Evolutionary conservation across 331 rosid species (phyloP).

Genomic region (Stylosanthes scabra): DNA sequence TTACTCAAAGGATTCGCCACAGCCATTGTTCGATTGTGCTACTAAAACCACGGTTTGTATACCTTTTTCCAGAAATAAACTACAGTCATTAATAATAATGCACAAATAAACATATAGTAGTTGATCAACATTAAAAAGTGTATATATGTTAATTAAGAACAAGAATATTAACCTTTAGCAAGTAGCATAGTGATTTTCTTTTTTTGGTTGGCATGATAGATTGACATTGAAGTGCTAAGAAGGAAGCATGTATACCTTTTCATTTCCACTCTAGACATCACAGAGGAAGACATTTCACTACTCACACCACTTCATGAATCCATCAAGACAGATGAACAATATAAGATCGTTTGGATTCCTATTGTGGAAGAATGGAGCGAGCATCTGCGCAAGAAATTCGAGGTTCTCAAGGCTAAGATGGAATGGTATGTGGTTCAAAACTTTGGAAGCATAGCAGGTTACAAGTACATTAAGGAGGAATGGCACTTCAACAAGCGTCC

Average conservation of each 20-base stretch:
- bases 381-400: slow-evolving; percentile 45
- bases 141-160: no score
- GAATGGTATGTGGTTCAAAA: slow-evolving; percentile 57
- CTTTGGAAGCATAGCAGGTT: slow-evolving; percentile 27
- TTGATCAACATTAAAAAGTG: no score
- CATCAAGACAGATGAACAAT: slow-evolving; percentile 38
- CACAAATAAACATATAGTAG: no score
- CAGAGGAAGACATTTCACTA: slow-evolving; percentile 41
- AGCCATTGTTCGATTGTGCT: slow-evolving; percentile 45
- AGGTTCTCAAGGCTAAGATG: slow-evolving; percentile 48
- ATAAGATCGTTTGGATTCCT: slow-evolving; percentile 72
- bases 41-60: slow-evolving; percentile 46
- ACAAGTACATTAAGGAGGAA: slow-evolving; percentile 48
- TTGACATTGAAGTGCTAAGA: slow-evolving; percentile 45
- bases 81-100: no score
- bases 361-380: slow-evolving; percentile 66
- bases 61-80: background rate
- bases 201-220: no score
- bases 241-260: slow-evolving; percentile 53
- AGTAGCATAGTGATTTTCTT: no score
- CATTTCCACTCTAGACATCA: slow-evolving; percentile 54
- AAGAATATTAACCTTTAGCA: no score
- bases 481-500: slow-evolving; percentile 65
- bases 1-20: slow-evolving; percentile 35
- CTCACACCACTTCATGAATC: slow-evolving; percentile 45